Evolutionary conservation across 805 yeast species (phyloP).

Genomic region (Yarrowia sp.): DNA sequence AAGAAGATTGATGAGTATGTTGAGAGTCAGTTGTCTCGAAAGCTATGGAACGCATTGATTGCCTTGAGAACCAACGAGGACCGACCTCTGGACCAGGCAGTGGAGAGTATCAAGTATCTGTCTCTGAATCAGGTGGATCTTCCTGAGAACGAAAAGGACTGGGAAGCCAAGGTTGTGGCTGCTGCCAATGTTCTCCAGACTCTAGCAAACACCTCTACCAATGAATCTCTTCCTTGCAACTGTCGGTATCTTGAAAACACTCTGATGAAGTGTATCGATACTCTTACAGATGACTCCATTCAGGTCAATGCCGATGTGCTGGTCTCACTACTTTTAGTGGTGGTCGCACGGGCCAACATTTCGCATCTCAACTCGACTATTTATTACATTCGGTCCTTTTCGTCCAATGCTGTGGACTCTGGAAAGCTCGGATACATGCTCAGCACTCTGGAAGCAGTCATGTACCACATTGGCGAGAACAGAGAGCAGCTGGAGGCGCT

Average conservation of each 20-base stretch:
- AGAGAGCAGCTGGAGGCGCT: conserved; percentile 40
- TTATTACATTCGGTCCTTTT: conserved; percentile 60
- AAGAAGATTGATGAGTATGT: conserved; percentile 63
- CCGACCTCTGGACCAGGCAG: conserved; percentile 31
- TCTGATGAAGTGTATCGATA: conserved; percentile 6
- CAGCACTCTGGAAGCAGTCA: conserved; percentile 80
- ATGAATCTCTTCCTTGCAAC: conserved; percentile 3
- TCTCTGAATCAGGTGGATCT: conserved; percentile 46
- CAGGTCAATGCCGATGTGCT: conserved; percentile 76
- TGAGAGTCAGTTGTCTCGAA: conserved; percentile 64
- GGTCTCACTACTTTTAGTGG: conserved; percentile 67
- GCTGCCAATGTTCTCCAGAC: conserved; percentile 51
- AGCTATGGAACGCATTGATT: conserved; percentile 54
- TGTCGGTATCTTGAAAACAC: conserved; percentile 7
- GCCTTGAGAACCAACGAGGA: conserved; percentile 34
- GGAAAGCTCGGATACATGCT: conserved; percentile 74
- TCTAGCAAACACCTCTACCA: conserved; percentile 34
- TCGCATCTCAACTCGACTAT: conserved; percentile 60
- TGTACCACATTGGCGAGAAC: conserved; percentile 56
- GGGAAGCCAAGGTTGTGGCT: conserved; percentile 46
- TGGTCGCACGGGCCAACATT: conserved; percentile 60
- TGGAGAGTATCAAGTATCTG: conserved; percentile 34
- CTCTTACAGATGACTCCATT: neutral
- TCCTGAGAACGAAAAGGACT: conserved; percentile 36
- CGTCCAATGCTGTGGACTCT: conserved; percentile 45